phyloP scores from a whole-genome alignment of 257 asterid genomes.

The Ilex asprella region DNA sequence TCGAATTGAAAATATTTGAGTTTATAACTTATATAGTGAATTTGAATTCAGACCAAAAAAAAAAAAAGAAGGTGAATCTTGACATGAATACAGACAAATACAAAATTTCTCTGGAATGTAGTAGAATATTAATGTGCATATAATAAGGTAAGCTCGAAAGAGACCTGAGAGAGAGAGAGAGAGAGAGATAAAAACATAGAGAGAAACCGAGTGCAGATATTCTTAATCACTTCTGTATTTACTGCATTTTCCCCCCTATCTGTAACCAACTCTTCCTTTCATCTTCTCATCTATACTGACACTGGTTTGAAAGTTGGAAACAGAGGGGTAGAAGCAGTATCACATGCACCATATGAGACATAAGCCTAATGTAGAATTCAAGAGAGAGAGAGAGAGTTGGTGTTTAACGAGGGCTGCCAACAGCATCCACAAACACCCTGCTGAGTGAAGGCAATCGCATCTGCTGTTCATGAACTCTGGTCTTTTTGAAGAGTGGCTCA shows the following conservation, averaged over 20 bases:
- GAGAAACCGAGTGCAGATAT: constrained; percentile 9
- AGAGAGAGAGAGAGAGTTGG: not conserved
- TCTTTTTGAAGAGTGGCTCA: constrained; percentile 40
- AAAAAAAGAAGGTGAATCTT: too few relatives aligned
- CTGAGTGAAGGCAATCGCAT: constrained; percentile 45
- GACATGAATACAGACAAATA: not conserved
- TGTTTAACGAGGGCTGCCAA: constrained; percentile 43
- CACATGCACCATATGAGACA: too few relatives aligned
- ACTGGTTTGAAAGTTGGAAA: too few relatives aligned
- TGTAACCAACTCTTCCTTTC: not conserved
- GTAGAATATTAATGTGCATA: constrained; percentile 14
- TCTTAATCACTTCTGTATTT: not conserved
- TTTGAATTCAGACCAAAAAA: too few relatives aligned
- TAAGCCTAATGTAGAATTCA: too few relatives aligned
- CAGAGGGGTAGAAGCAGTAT: too few relatives aligned
- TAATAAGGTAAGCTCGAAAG: constrained; percentile 15
- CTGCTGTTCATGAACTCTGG: constrained; percentile 40
- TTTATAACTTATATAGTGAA: not conserved
- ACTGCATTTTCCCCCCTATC: not conserved
- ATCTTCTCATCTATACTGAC: not conserved
- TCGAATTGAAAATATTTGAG: too few relatives aligned
- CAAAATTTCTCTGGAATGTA: constrained; percentile 1
- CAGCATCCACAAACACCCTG: constrained; percentile 34
- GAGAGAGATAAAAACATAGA: too few relatives aligned
- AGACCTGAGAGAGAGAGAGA: constrained; percentile 19